Evolutionary conservation across 768 basidiomycete genomes (phyloP), one percentile per base, ranked within the genome.

Genomic region (Cystofilobasidium capitatum): DNA sequence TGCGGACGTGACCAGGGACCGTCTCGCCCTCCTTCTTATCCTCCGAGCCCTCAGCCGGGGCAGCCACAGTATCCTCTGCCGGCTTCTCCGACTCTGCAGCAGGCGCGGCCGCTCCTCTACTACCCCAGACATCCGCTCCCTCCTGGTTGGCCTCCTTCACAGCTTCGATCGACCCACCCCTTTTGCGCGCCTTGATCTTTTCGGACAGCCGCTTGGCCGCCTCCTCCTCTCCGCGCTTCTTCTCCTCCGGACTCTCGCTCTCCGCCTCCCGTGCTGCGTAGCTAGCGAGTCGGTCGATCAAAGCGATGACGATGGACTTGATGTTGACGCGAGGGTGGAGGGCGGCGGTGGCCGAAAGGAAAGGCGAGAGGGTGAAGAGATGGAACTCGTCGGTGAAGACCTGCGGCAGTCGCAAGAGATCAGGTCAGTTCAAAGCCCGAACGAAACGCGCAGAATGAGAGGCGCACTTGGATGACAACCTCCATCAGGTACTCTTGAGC

Each of bases 401-500:
- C 89, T 91, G 71, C 17, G 37, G n/a, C 17, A 6, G 17, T 8
- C 39, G 24, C 33, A 31, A 62, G 33, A 35, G 36, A 57, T 39
- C 54, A 39, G 35, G 13, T n/a, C 54, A 44, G 22, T 44, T 22
- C n/a, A 22, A 51, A 51, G 49, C 8, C 9, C 22, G 1, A 29
- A 26, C 14, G 14, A 45, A 36, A 57, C 12, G 14, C 17, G 2
- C 37, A 24, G 17, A 14, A 42, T 5, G 62, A 33, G 1, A 17
- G 47, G 74, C 82, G 40, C 67, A 88, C 91, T 82, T 99, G 96
- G 71, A 99, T 99, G 70, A 99, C 92, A 13, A 98, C 96, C 77
- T 99, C 96, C 96, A 98, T 98, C 55, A 98, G 77, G 77, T 99
- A 99, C 76, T 98, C 96, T 76, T 99, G 96, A 0, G 96, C 96